A percentile compares a stretch with the other conserved stretches of the same genome.
These are phyloP conservation scores for Psilocybe sp. DNA, from an alignment of 768 basidiomycete genomes.

Conservation along the genomic window DNA sequence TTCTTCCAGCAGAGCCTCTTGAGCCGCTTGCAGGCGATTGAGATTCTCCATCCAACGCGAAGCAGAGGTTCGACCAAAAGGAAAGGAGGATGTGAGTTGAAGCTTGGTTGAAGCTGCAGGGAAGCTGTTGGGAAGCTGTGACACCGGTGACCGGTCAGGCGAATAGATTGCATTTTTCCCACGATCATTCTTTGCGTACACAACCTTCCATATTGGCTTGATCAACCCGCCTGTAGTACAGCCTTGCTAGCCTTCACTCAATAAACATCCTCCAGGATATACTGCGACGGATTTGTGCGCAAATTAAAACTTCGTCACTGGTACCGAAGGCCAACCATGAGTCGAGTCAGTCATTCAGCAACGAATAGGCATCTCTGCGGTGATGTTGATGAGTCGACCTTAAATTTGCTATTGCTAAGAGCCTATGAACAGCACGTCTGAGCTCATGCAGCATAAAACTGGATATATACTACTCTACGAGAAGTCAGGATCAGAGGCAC, in stretches of 20 bases:
- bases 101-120: constrained; percentile 1
- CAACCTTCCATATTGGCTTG: not conserved
- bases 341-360: no score
- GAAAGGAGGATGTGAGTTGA: not conserved
- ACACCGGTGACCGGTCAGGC: constrained; percentile 8
- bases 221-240: constrained; percentile 6
- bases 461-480: no score
- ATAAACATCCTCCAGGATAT: not conserved
- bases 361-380: no score
- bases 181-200: constrained; percentile 12
- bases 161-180: constrained; percentile 10
- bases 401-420: no score
- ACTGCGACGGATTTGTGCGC: no score
- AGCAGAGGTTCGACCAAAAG: not conserved
- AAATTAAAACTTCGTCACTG: no score
- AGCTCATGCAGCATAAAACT: no score
- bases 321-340: no score
- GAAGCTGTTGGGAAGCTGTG: no score
- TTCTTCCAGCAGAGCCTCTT: constrained; percentile 43
- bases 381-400: no score
- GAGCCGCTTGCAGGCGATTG: constrained; percentile 41
- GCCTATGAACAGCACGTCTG: no score
- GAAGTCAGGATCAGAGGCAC: no score
- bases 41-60: constrained; percentile 32
- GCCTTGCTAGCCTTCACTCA: constrained; percentile 2